Conservation (phyloP, 73 alveolate species). For the Stentor roeselii region DNA sequence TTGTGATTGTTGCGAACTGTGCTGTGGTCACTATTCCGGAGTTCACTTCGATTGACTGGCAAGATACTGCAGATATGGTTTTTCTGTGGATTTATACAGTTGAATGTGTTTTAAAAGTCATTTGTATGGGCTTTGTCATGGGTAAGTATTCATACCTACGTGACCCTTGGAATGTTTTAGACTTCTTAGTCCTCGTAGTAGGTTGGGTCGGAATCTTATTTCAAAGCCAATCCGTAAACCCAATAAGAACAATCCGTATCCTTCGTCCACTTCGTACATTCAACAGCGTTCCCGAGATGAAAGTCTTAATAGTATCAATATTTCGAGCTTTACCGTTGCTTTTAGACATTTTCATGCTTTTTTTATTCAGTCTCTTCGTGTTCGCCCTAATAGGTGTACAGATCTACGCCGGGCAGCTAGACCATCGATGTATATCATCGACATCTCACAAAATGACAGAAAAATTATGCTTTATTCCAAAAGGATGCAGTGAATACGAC, state of each 20-base stretch:
- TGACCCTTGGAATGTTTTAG: conserved; percentile 78
- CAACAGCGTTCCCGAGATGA: conserved; percentile 67
- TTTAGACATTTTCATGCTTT: conserved; percentile 59
- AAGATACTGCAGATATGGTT: conserved; percentile 14
- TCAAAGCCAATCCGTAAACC: conserved; percentile 25
- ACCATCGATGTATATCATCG: conserved; percentile 40
- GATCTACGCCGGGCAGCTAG: conserved; percentile 59
- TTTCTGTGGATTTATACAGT: conserved; percentile 43
- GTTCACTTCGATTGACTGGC: background rate
- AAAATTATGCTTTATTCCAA: background rate
- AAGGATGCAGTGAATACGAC: conserved; percentile 26
- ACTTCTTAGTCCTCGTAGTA: conserved; percentile 66
- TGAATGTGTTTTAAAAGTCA: conserved; percentile 41
- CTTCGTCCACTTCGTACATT: conserved; percentile 77
- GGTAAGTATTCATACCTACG: conserved; percentile 57
- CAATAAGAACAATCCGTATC: conserved; percentile 63
- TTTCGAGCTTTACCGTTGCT: conserved; percentile 65
- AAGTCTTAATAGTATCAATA: conserved; percentile 47
- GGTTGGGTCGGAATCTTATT: conserved; percentile 54
- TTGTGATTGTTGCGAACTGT: conserved; percentile 45
- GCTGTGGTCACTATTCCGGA: conserved; percentile 41
- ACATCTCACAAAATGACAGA: background rate
- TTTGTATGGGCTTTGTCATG: conserved; percentile 52
- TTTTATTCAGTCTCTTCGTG: conserved; percentile 53
- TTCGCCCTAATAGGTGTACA: conserved; percentile 69